Evolutionary conservation across 148 eudicot genomes (phyloP).

Genomic region (Selenicereus undatus): DNA sequence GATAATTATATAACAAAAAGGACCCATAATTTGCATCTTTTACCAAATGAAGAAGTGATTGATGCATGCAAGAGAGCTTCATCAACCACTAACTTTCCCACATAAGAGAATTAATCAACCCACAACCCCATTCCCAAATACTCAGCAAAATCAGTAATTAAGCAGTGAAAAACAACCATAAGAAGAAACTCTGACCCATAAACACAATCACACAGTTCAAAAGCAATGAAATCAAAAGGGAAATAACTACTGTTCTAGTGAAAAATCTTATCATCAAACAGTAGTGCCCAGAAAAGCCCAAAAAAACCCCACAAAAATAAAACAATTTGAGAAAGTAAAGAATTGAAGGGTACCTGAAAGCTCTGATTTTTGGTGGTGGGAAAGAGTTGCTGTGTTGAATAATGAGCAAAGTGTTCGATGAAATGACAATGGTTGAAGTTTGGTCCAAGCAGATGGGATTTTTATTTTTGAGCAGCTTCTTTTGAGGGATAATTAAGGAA

Average conservation of each 20-base stretch:
- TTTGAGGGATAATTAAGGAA: neutral
- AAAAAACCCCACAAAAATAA: neutral
- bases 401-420: constrained; percentile 8
- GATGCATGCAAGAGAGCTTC: neutral
- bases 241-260: neutral
- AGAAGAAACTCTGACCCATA: neutral
- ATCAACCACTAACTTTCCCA: neutral
- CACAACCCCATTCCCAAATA: neutral
- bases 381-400: neutral
- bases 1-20: neutral
- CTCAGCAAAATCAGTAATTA: neutral
- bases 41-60: neutral
- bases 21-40: neutral
- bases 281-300: neutral
- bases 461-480: neutral
- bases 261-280: too few species aligned
- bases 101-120: neutral
- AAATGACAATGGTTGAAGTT: neutral
- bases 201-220: too few species aligned
- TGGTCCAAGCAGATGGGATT: constrained; percentile 13
- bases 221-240: neutral
- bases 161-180: neutral
- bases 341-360: constrained; percentile 14
- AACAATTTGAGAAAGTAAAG: neutral
- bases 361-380: neutral